Percentiles rank a stretch among this genome's conserved stretches.
phyloP scores from a whole-genome alignment of 78 protist species.

The Speleostelium caveatum region DNA sequence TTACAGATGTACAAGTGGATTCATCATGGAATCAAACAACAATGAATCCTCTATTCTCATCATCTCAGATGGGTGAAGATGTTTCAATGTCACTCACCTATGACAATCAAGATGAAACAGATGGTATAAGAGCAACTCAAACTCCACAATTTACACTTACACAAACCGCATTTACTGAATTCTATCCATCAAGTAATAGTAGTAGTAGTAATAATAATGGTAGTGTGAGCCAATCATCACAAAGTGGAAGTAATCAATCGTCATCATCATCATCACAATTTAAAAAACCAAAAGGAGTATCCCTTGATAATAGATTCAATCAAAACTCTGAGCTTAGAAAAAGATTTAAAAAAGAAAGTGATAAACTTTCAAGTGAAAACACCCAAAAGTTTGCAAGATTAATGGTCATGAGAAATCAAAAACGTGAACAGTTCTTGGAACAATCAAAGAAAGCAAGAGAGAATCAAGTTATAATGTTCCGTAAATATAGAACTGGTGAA shows the following conservation, averaged over 20 bases:
- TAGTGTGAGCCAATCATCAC: not conserved
- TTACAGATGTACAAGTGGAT: constrained; percentile 46
- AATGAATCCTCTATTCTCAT: constrained; percentile 81
- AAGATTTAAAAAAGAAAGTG: constrained; percentile 49
- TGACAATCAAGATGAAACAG: not conserved
- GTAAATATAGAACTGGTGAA: constrained; percentile 87
- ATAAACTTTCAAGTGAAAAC: not conserved
- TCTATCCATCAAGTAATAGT: constrained; percentile 47
- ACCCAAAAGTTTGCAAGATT: constrained; percentile 39
- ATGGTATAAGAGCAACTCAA: constrained; percentile 62
- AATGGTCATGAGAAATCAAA: constrained; percentile 38
- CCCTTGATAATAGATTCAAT: not conserved
- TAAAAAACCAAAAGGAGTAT: not conserved
- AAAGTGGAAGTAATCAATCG: not conserved
- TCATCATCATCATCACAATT: not conserved
- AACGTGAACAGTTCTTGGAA: constrained; percentile 24
- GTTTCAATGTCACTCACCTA: not conserved
- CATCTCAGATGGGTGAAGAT: constrained; percentile 29
- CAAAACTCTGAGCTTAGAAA: constrained; percentile 20
- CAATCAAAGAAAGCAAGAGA: constrained; percentile 54
- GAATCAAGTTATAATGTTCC: constrained; percentile 72
- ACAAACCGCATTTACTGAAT: constrained; percentile 59
- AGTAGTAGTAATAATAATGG: not conserved
- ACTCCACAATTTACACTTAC: constrained; percentile 45
- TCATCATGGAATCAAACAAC: constrained; percentile 70